A percentile compares a stretch with the other conserved stretches of the same genome.
Evolutionary conservation across 1,139 yeast species (phyloP).

Genomic region (Ogataea hybrid): DNA sequence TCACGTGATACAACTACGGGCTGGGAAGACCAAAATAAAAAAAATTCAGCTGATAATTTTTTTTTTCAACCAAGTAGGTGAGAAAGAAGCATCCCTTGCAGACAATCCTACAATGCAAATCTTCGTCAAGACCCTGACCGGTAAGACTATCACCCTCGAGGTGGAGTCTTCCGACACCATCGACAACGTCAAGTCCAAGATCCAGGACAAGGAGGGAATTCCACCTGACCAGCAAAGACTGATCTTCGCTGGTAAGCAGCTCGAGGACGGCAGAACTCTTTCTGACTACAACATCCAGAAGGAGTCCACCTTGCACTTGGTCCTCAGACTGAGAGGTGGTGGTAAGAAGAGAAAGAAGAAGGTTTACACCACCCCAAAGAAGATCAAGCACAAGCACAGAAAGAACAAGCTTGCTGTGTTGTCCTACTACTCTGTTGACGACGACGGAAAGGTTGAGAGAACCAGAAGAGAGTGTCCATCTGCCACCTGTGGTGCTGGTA

Average conservation of each 20-base stretch:
- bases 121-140: conserved; percentile 98
- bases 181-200: conserved; percentile 98
- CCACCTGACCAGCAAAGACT: conserved; percentile 99
- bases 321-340: conserved; percentile 99
- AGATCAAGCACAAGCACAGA: conserved; percentile 99
- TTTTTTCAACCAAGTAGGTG: conserved; percentile 23
- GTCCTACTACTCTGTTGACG: conserved; percentile 98
- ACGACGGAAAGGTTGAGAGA: conserved; percentile 98
- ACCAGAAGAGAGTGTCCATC: conserved; percentile 98
- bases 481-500: conserved; percentile 96
- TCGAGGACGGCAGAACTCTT: conserved; percentile 98
- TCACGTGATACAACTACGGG: background rate
- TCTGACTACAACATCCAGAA: conserved; percentile 99
- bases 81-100: conserved; percentile 38
- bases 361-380: conserved; percentile 99
- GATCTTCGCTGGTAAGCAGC: conserved; percentile 99
- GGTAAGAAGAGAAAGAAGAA: conserved; percentile 99
- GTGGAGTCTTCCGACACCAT: conserved; percentile 99
- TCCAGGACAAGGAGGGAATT: conserved; percentile 99
- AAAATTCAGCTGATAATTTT: background rate
- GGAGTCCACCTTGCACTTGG: conserved; percentile 98
- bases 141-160: conserved; percentile 99
- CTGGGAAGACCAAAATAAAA: background rate
- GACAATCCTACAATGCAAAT: conserved; percentile 73
- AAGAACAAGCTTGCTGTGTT: conserved; percentile 98